Evolutionary conservation across 148 eudicot genomes (phyloP).

Genomic region (Cornus controversa): DNA sequence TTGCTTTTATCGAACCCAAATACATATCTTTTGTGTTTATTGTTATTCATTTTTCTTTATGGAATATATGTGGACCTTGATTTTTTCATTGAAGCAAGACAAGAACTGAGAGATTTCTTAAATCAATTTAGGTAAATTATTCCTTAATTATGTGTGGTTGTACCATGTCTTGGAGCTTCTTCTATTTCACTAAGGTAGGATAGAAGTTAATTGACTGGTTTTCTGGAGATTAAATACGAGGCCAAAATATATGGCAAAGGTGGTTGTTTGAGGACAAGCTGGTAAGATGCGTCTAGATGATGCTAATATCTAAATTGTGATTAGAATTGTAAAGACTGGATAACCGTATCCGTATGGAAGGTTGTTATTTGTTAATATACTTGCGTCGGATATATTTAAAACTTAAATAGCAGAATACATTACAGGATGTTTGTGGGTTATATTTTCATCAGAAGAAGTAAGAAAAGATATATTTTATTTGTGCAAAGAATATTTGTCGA

Average conservation of each 20-base stretch:
- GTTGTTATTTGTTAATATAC: not conserved
- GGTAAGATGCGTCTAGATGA: not conserved
- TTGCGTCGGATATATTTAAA: not conserved
- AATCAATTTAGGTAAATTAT: not conserved
- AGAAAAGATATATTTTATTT: not conserved
- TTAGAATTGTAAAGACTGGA: not conserved
- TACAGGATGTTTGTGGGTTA: not conserved
- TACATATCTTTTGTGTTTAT: not conserved
- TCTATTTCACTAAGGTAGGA: not conserved
- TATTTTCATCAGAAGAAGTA: not conserved
- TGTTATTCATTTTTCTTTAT: not conserved
- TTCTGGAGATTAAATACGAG: not conserved
- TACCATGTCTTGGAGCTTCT: not conserved
- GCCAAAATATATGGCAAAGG: not conserved
- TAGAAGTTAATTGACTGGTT: not conserved
- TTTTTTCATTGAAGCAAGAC: not conserved
- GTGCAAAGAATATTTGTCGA: not conserved
- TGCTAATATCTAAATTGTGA: not conserved
- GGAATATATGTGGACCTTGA: not conserved
- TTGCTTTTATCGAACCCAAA: not conserved
- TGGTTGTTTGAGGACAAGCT: not conserved
- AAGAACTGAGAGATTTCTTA: not conserved
- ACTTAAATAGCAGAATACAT: not conserved
- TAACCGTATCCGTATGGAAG: not conserved
- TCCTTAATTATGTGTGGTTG: not conserved